phyloP scores from a whole-genome alignment of 768 basidiomycete species.

The Coprinellus aureogranulatus region DNA sequence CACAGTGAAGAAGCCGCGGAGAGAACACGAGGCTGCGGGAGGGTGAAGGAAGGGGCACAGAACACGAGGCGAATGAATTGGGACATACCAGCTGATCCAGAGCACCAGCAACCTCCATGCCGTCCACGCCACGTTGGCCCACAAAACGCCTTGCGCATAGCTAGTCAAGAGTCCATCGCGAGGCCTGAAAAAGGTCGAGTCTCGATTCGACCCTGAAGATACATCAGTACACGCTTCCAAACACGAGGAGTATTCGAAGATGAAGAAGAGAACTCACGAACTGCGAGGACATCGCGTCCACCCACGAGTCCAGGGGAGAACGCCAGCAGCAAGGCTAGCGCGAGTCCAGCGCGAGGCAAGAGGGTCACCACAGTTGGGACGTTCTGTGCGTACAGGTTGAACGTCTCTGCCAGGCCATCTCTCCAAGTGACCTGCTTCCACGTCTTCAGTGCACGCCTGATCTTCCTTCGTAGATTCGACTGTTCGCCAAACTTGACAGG shows the following conservation, averaged over 20 bases:
- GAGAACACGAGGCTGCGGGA: neutral
- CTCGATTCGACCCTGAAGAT: constrained; percentile 44
- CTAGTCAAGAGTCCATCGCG: constrained; percentile 63
- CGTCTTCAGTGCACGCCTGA: neutral
- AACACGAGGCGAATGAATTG: neutral
- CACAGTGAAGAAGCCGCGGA: neutral
- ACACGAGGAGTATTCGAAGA: neutral
- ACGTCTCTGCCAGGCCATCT: constrained; percentile 73
- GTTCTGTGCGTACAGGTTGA: constrained; percentile 83
- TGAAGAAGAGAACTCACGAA: neutral
- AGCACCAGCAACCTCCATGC: constrained; percentile 72
- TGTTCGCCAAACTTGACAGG: too few relatives aligned
- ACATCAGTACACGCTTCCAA: neutral
- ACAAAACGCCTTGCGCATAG: constrained; percentile 77
- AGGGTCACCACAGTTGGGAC: constrained; percentile 78
- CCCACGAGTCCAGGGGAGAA: constrained; percentile 10
- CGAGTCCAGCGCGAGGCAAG: constrained; percentile 77
- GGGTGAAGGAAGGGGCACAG: neutral
- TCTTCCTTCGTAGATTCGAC: neutral
- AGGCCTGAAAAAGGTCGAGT: constrained; percentile 70
- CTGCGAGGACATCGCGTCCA: neutral
- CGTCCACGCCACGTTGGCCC: constrained; percentile 80
- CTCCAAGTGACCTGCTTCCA: constrained; percentile 18
- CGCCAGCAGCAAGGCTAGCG: constrained; percentile 64
- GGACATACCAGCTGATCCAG: constrained; percentile 63